Conservation (phyloP, 768 basidiomycete genomes). For the Fistulinella prunicolor region DNA sequence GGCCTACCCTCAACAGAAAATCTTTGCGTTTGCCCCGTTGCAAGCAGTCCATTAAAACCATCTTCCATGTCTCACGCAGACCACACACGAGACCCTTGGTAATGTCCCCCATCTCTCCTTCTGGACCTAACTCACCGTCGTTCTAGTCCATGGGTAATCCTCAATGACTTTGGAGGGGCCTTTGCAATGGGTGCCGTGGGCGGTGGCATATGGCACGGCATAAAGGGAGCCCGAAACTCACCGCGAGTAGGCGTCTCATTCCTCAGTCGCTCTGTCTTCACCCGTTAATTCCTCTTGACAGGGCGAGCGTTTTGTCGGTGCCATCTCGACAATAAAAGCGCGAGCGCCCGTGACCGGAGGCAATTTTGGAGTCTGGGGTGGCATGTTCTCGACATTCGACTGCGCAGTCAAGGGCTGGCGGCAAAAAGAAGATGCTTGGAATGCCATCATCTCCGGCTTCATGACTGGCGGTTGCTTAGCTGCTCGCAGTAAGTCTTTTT, state of each 20-base stretch:
- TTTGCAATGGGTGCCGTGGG: constrained; percentile 98
- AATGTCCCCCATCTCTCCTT: constrained; percentile 15
- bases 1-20: constrained; percentile 34
- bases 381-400: constrained; percentile 98
- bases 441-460: constrained; percentile 97
- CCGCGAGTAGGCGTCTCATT: constrained; percentile 62
- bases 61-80: constrained; percentile 79
- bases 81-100: constrained; percentile 94
- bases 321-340: constrained; percentile 95
- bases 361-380: constrained; percentile 95
- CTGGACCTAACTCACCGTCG: constrained; percentile 3
- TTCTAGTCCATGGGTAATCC: constrained; percentile 92
- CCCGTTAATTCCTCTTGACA: constrained; percentile 29
- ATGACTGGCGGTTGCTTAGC: constrained; percentile 97
- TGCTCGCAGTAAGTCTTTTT: constrained; percentile 71
- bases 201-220: constrained; percentile 98
- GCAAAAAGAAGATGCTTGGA: constrained; percentile 99
- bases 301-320: constrained; percentile 94
- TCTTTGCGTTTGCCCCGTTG: constrained; percentile 1
- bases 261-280: neutral
- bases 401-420: constrained; percentile 96
- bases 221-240: constrained; percentile 96
- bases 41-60: neutral
- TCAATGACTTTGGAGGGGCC: constrained; percentile 97
- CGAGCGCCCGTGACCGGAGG: constrained; percentile 97